These are phyloP conservation scores for Heterobasidion annosum DNA, from an alignment of 1,284 basidiomycete genomes.

Conservation along the genomic window DNA sequence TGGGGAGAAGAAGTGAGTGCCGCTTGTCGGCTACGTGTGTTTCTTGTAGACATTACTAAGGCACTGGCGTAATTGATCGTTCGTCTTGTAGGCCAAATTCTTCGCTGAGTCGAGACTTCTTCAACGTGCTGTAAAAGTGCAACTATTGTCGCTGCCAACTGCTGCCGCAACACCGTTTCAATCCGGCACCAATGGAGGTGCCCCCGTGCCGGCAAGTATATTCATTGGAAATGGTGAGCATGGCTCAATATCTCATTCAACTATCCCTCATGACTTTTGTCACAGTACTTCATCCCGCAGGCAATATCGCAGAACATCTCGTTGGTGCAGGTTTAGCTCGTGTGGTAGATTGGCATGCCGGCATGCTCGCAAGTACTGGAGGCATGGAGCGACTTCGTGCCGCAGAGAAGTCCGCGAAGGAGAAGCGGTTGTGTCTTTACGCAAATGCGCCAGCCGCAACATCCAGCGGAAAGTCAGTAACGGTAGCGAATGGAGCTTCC, in stretches of 20 bases:
- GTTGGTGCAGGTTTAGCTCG: slow-evolving; percentile 82
- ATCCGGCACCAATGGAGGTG: slow-evolving; percentile 43
- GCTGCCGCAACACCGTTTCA: slow-evolving; percentile 79
- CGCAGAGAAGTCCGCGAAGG: slow-evolving; percentile 82
- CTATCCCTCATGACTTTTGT: slow-evolving; percentile 1
- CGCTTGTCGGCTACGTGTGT: slow-evolving; percentile 1
- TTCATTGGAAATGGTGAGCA: slow-evolving; percentile 81
- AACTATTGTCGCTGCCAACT: slow-evolving; percentile 82
- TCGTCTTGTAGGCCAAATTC: slow-evolving; percentile 67
- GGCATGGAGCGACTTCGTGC: slow-evolving; percentile 82
- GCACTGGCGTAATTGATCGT: slow-evolving; percentile 2
- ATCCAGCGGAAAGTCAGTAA: slow-evolving; percentile 30
- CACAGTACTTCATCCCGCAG: slow-evolving; percentile 81
- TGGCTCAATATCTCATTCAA: neutral
- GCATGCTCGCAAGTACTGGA: slow-evolving; percentile 76
- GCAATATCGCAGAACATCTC: slow-evolving; percentile 90
- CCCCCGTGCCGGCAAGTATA: slow-evolving; percentile 66
- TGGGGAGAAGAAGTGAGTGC: slow-evolving; percentile 76
- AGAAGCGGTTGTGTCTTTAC: slow-evolving; percentile 75
- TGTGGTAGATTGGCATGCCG: slow-evolving; percentile 96
- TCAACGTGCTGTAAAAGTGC: slow-evolving; percentile 82
- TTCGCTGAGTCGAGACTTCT: slow-evolving; percentile 92
- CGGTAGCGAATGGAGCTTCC: slow-evolving; percentile 32
- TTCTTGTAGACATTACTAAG: neutral
- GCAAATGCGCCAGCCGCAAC: slow-evolving; percentile 41